phyloP scores from a whole-genome alignment of 176 grass and related monocot genomes.

The Puya raimondii region DNA sequence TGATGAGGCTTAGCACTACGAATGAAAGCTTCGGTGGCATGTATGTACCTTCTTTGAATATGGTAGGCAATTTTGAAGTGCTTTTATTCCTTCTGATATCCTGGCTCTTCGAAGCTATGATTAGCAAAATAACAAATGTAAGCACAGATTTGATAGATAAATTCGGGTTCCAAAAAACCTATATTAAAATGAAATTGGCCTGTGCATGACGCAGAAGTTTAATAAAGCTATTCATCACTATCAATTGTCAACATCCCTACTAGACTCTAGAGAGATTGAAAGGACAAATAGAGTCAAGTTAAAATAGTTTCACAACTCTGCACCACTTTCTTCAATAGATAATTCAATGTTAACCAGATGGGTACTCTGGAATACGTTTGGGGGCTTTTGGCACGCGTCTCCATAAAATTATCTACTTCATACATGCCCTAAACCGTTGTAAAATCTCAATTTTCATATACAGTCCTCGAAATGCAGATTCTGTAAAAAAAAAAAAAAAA shows the following conservation, averaged over 20 bases:
- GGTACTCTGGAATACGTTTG: no score
- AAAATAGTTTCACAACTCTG: neutral
- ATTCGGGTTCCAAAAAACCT: neutral
- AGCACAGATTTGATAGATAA: neutral
- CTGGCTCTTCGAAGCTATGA: conserved; percentile 18
- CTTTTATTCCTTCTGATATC: conserved; percentile 21
- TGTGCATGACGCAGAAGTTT: neutral
- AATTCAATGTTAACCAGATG: neutral
- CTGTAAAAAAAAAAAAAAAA: no score
- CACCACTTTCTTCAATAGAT: neutral
- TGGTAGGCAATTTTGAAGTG: conserved; percentile 10
- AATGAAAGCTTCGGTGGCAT: neutral
- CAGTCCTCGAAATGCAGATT: no score
- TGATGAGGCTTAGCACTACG: no score
- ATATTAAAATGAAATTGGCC: neutral
- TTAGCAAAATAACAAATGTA: conserved; percentile 7
- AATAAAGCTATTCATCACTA: neutral
- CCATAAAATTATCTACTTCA: no score
- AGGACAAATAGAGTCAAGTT: neutral
- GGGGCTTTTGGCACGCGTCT: no score
- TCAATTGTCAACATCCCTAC: neutral
- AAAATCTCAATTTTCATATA: no score
- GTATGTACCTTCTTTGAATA: conserved; percentile 12
- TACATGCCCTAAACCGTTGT: no score
- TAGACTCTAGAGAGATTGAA: conserved; percentile 1